Base-by-base conservation (phyloP, 805 yeast genomes). In the Candida anglica region DNA sequence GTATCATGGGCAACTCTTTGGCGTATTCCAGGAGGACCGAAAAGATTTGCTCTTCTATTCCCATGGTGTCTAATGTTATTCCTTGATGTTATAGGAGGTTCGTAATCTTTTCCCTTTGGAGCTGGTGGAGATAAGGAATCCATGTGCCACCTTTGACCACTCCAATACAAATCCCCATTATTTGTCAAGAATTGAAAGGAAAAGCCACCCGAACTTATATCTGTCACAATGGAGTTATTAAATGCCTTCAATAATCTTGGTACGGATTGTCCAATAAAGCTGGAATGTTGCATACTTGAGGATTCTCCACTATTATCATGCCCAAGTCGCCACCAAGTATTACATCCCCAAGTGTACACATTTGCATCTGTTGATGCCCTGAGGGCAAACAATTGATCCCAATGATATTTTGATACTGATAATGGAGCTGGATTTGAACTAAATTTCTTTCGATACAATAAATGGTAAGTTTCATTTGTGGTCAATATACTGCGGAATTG, bases 121-220 rank as follows among this genome's bases (percentile, higher is more conserved):
- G 62, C 66, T 0, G 68, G 68, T 11, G 60, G 38, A 19, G 50
- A 37, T 8, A 11, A 19, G 8, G 36, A 34, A 19, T 44, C 7
- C 3, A 15, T 35, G 30, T 46, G 47, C 56, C 63, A 58, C 27
- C 41, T 37, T 7, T 44, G 34, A 0, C 83, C 86, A 4, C 82
- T 73, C 20, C 65, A 66, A 51, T 66, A 81, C 5, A 83, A 48
- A 4, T 69, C 59, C 1, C 89, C 88, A 1, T 66, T 53, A 19
- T 66, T 63, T 0, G 82, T 71, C 22, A 82, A 56, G 2, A 82
- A 58, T 32, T 77, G 77, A 40, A 79, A 76, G 3, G 79, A 71
- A 47, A 69, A 81, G 2, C 91, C 91, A 19, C 83, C 83, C 6
- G 79, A 77, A 16, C 73, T 62, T 1, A 81, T 59, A 42, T 75